Evolutionary conservation across 208 protist species (phyloP).

Genomic region (Crithidia bombi): DNA sequence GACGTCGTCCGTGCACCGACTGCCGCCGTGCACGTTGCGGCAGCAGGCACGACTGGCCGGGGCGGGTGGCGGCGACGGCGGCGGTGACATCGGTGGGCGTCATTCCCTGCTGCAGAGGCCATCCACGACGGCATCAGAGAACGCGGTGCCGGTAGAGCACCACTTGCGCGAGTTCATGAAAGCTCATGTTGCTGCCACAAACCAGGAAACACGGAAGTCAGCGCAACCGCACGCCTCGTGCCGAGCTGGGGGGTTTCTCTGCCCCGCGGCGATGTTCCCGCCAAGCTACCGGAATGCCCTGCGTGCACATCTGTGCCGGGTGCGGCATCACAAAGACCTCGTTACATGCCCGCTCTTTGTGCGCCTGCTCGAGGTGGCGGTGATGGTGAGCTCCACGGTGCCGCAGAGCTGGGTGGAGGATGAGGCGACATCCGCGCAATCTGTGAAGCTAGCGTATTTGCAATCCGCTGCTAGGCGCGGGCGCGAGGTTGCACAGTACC

Average conservation of each 20-base stretch:
- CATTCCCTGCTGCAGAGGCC: not conserved
- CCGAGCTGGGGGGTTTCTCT: conserved; percentile 24
- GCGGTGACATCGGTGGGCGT: too few relatives aligned
- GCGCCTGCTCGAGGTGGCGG: conserved; percentile 53
- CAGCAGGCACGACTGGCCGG: conserved; percentile 10
- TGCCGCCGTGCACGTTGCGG: conserved; percentile 19
- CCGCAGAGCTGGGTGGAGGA: not conserved
- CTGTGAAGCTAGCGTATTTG: not conserved
- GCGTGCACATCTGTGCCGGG: conserved; percentile 17
- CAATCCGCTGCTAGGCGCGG: conserved; percentile 8
- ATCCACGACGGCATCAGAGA: not conserved
- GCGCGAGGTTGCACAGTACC: conserved; percentile 9
- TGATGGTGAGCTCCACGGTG: not conserved
- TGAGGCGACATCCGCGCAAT: not conserved
- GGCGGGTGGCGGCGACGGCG: conserved; percentile 12
- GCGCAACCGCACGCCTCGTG: not conserved
- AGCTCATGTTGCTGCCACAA: not conserved
- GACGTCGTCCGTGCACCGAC: conserved; percentile 4
- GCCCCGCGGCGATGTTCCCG: conserved; percentile 20
- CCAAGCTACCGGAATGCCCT: conserved; percentile 28
- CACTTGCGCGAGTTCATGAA: conserved; percentile 24
- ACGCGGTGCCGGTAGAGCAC: conserved; percentile 18
- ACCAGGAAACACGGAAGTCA: too few relatives aligned
- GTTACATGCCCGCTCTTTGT: conserved; percentile 50
- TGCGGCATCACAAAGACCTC: conserved; percentile 39